phyloP scores from a whole-genome alignment of 257 asterid genomes.

The Paraleonurus japonicus region DNA sequence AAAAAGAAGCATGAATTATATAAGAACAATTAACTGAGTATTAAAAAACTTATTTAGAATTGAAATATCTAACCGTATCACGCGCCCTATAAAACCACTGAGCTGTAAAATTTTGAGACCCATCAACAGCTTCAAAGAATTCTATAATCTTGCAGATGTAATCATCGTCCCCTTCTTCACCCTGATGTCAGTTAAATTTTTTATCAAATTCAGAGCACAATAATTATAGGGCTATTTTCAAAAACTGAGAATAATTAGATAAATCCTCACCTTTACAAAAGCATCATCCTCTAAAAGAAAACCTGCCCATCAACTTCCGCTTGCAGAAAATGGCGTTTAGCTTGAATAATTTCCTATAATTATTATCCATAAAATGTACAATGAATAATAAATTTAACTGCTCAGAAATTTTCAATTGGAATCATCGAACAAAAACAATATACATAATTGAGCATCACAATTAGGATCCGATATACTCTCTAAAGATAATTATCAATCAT shows the following conservation, averaged over 20 bases:
- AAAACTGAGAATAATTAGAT: background rate
- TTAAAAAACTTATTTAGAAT: background rate
- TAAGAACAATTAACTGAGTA: background rate
- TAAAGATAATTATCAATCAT: background rate
- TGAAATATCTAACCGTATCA: constrained; percentile 63
- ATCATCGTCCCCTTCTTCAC: constrained; percentile 36
- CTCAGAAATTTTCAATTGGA: background rate
- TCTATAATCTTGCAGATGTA: constrained; percentile 74
- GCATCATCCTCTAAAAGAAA: constrained; percentile 66
- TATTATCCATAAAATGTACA: background rate
- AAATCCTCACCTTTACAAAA: constrained; percentile 44
- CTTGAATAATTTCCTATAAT: constrained; percentile 34
- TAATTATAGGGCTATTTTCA: background rate
- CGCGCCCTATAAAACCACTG: constrained; percentile 74
- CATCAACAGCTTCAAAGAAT: constrained; percentile 57
- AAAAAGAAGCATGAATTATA: background rate
- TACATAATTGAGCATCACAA: background rate
- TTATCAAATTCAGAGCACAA: background rate
- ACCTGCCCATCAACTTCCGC: constrained; percentile 53
- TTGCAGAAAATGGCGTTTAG: constrained; percentile 44
- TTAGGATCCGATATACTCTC: background rate
- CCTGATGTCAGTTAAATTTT: constrained; percentile 34
- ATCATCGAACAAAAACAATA: background rate
- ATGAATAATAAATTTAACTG: background rate
- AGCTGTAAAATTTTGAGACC: constrained; percentile 45